Evolutionary conservation across 352 stramenopile species (phyloP), one percentile per base, ranked within the genome.

Genomic region (Blastocystis sp.): DNA sequence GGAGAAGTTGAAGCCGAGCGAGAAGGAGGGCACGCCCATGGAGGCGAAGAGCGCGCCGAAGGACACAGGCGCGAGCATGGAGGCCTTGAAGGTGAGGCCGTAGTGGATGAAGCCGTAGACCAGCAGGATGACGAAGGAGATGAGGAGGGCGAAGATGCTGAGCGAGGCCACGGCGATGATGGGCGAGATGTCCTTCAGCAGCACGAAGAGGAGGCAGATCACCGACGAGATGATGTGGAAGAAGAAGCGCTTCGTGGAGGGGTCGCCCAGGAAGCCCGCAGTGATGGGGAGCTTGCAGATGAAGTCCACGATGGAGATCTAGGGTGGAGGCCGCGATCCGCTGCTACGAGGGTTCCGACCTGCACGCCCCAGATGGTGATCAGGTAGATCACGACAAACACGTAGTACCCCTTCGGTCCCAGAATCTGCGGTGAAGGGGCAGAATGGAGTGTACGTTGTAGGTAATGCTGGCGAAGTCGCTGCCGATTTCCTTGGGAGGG

Each of bases 281-380:
- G 74, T 52, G 54, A 52, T 69, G 4, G 52, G 45, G 7, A 84
- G 52, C 54, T 66, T 84, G 74, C 74, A 84, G n/a, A 68, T 68
- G 38, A 84, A 84, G 42, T 84, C 74, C 10, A 84, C 74, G 60
- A 84, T 63, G 42, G 74, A 84, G n/a, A 84, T 84, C 74, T 84
- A 52, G 1, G 45, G 48, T 28, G 28, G 54, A 24, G 66, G 45
- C n/a, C 19, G 45, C 7, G 9, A 59, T 59, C 21, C 4, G 14
- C 59, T 28, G 17, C 1, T 57, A 84, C 74, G 6, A 68, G 21
- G 1, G 74, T 84, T 1, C 48, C 74, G 10, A 84, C 34, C 42
- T 84, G 52, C 14, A 84, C 74, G n/a, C 74, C 74, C 74, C 74
- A 84, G 42, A 84, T 69, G 14, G 74, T 59, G 10, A 84, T 14